These are phyloP conservation scores for Dioscorea dumetorum DNA, from an alignment of 106 monocot species.

Conservation along the genomic window DNA sequence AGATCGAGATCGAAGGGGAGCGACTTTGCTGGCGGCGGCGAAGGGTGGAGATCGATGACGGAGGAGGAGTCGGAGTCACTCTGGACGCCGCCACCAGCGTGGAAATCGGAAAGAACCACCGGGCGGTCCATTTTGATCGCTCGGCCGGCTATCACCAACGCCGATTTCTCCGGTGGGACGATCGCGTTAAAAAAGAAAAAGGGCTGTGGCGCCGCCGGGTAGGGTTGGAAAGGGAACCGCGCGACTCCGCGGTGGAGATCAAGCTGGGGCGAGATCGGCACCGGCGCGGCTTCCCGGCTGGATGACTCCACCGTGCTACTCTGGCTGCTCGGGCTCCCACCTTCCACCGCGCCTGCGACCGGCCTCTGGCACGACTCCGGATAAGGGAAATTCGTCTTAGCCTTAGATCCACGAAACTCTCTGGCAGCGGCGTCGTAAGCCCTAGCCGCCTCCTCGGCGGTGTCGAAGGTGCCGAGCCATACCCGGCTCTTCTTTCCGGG, in stretches of 20 bases:
- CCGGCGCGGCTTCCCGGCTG: constrained; percentile 2
- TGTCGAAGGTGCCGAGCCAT: too few relatives aligned
- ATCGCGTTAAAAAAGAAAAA: constrained; percentile 13
- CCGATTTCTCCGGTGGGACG: background rate
- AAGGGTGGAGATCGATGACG: background rate
- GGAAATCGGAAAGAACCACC: background rate
- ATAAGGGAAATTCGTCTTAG: too few relatives aligned
- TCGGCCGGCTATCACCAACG: too few relatives aligned
- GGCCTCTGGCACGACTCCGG: too few relatives aligned
- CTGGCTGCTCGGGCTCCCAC: constrained; percentile 14
- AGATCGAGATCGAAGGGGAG: background rate
- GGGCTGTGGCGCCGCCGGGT: background rate
- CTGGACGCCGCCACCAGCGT: constrained; percentile 3
- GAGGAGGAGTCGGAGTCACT: constrained; percentile 19
- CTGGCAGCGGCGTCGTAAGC: too few relatives aligned
- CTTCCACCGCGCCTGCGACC: too few relatives aligned
- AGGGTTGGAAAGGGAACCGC: constrained; percentile 11
- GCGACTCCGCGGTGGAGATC: constrained; percentile 6
- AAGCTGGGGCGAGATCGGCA: background rate
- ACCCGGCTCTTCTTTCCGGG: too few relatives aligned
- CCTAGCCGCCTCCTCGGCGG: too few relatives aligned
- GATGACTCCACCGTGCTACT: constrained; percentile 25
- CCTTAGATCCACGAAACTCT: too few relatives aligned
- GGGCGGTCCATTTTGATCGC: too few relatives aligned
- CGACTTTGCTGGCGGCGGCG: background rate